Evolutionary conservation across 1,284 basidiomycete genomes (phyloP).

Genomic region (Gomphus bonarii): DNA sequence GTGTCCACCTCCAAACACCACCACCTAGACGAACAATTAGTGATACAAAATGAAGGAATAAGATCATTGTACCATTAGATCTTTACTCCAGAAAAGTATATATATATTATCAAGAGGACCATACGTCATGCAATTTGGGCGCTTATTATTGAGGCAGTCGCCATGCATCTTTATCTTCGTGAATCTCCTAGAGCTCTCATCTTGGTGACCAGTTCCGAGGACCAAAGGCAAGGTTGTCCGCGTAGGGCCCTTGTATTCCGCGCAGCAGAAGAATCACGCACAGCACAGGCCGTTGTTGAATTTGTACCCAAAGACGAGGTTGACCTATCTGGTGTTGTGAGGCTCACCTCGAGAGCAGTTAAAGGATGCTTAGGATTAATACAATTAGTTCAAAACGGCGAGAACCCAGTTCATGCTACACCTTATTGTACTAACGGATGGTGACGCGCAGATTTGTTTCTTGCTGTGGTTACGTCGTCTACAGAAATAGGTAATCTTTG

Average conservation of each 20-base stretch:
- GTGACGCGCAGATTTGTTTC: conserved; percentile 55
- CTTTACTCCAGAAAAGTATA: not conserved
- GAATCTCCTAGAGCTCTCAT: conserved; percentile 57
- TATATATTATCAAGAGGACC: not conserved
- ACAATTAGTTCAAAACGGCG: conserved; percentile 50
- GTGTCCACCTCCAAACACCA: not conserved
- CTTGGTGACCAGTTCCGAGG: conserved; percentile 58
- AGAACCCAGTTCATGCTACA: conserved; percentile 17
- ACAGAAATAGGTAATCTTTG: conserved; percentile 73
- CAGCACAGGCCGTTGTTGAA: conserved; percentile 67
- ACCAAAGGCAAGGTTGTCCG: conserved; percentile 50
- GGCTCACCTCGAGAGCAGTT: conserved; percentile 53
- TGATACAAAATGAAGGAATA: not conserved
- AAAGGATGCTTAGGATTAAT: conserved; percentile 80
- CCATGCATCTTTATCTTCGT: conserved; percentile 61
- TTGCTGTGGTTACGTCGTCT: conserved; percentile 65
- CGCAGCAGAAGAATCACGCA: conserved; percentile 39
- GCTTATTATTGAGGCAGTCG: not conserved
- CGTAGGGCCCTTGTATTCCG: conserved; percentile 60
- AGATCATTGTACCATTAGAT: not conserved
- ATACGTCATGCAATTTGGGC: conserved; percentile 1
- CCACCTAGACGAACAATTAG: conserved; percentile 1
- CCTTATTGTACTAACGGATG: not conserved
- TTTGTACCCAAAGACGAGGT: conserved; percentile 67
- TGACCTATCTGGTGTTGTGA: conserved; percentile 51